A percentile compares a stretch with the other conserved stretches of the same genome.
These are phyloP conservation scores for Sporothrix mexicana DNA, from an alignment of 2,329 filamentous ascomycete species.

Conservation along the genomic window DNA sequence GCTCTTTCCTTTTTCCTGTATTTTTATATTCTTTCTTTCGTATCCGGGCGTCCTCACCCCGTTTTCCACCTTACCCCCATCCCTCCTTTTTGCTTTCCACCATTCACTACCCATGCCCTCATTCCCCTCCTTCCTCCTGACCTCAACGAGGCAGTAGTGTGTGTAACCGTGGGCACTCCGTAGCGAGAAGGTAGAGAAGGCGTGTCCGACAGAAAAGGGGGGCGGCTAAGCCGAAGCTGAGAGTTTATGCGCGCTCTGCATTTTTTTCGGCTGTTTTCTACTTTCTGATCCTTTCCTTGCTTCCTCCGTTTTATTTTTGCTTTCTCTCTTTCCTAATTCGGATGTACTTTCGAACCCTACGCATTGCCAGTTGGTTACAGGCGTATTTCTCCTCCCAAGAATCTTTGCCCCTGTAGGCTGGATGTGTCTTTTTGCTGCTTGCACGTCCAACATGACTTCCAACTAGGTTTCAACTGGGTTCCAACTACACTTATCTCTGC, in stretches of 20 bases:
- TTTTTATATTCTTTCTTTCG: neutral
- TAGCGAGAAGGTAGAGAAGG: constrained; percentile 21
- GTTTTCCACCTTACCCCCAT: neutral
- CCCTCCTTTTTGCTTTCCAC: neutral
- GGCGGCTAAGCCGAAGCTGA: constrained; percentile 17
- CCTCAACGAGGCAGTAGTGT: neutral
- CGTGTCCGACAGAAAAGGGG: neutral
- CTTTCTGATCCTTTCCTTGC: neutral
- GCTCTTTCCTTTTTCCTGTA: constrained; percentile 16
- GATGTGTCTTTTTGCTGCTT: neutral
- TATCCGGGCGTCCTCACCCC: constrained; percentile 14
- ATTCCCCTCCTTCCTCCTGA: neutral
- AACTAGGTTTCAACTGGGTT: neutral
- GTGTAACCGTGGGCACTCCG: constrained; percentile 22
- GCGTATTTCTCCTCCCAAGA: neutral
- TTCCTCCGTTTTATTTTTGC: neutral
- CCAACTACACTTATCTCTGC: neutral
- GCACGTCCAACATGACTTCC: neutral
- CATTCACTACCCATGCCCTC: neutral
- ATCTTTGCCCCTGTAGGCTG: neutral
- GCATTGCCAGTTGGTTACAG: neutral
- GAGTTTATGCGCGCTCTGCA: neutral
- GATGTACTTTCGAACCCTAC: neutral
- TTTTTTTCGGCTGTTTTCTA: neutral
- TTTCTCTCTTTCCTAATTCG: constrained; percentile 21